These are phyloP conservation scores for Vigna trinervia DNA, from an alignment of 306 rosid genomes.

Conservation along the genomic window DNA sequence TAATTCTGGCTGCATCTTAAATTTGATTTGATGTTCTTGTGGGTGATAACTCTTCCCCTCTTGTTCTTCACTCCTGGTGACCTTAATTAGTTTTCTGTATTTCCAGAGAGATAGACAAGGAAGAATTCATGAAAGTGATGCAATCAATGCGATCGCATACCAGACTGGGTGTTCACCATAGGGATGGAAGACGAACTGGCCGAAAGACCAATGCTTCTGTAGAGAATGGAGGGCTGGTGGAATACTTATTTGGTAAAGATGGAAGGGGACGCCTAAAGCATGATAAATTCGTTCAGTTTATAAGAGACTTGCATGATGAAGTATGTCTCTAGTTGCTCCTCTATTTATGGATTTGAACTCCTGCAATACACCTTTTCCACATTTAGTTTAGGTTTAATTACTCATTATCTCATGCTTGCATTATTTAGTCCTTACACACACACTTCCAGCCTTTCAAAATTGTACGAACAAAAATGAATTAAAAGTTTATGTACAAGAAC, in stretches of 20 bases:
- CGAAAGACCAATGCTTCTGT: slow-evolving; percentile 56
- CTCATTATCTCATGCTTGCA: too few species aligned
- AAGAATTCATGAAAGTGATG: slow-evolving; percentile 88
- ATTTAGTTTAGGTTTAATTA: not conserved
- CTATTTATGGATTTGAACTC: not conserved
- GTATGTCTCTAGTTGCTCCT: slow-evolving; percentile 46
- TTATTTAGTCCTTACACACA: not conserved
- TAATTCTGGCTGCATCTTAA: slow-evolving; percentile 15
- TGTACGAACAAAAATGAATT: not conserved
- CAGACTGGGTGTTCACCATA: slow-evolving; percentile 67
- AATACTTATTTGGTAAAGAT: slow-evolving; percentile 74
- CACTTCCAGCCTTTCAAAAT: too few species aligned
- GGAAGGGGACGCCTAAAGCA: slow-evolving; percentile 61
- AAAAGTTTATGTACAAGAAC: not conserved
- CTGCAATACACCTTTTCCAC: not conserved
- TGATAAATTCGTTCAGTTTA: slow-evolving; percentile 67
- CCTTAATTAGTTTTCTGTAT: slow-evolving; percentile 3
- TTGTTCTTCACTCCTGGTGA: slow-evolving; percentile 8
- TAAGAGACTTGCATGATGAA: slow-evolving; percentile 65
- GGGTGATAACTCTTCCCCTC: not conserved
- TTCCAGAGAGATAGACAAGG: slow-evolving; percentile 64
- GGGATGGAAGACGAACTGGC: slow-evolving; percentile 49
- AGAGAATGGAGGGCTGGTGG: slow-evolving; percentile 78
- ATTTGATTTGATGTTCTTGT: slow-evolving; percentile 18
- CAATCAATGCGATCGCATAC: slow-evolving; percentile 73